These are phyloP conservation scores for Pachyrhizus erosus DNA, from an alignment of 306 rosid genomes.

Conservation along the genomic window DNA sequence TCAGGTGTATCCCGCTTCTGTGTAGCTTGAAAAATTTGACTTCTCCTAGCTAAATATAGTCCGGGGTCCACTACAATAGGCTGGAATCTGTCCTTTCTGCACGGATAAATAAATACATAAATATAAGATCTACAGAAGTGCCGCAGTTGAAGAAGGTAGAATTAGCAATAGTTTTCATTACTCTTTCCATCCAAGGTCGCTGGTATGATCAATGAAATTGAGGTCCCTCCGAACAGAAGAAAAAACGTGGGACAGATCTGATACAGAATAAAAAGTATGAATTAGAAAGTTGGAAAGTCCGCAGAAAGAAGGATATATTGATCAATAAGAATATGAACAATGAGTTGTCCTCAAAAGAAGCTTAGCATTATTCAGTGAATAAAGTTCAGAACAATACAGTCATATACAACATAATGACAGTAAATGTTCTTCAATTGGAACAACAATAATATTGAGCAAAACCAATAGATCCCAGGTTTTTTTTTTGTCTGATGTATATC, in stretches of 20 bases:
- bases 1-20: conserved; percentile 79
- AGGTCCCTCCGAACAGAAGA: conserved; percentile 76
- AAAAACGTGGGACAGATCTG: conserved; percentile 87
- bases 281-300: conserved; percentile 9
- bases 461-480: neutral
- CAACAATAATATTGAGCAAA: neutral
- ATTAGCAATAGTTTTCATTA: conserved; percentile 49
- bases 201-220: conserved; percentile 80
- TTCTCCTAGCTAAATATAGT: conserved; percentile 79
- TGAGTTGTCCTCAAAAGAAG: conserved; percentile 14
- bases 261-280: conserved; percentile 31
- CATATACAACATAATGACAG: no score
- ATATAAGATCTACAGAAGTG: conserved; percentile 32
- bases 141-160: conserved; percentile 15
- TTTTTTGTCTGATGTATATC: neutral
- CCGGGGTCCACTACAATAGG: conserved; percentile 86
- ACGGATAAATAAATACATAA: conserved; percentile 29
- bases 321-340: no score
- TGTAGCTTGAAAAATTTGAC: conserved; percentile 88
- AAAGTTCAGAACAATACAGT: conserved; percentile 6
- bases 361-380: neutral
- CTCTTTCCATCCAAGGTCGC: conserved; percentile 95
- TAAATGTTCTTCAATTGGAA: neutral
- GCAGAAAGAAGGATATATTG: conserved; percentile 11
- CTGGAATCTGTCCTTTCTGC: conserved; percentile 71